phyloP scores from a whole-genome alignment of 2,329 filamentous ascomycete genomes.

The Xylaria sp. region DNA sequence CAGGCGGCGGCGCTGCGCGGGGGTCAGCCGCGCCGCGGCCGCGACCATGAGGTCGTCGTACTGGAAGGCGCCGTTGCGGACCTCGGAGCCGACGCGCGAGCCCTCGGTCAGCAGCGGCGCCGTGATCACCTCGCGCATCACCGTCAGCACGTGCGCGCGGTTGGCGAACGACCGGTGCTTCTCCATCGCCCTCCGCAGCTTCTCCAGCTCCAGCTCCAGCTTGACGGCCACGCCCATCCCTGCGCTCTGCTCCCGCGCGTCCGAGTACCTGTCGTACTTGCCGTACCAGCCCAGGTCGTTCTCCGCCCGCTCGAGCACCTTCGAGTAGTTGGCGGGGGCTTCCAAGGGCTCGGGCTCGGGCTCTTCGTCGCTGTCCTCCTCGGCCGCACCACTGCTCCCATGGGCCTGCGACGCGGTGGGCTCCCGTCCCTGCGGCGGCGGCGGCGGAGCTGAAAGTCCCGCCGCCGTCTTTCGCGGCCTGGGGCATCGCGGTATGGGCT shows the following conservation, averaged over 20 bases:
- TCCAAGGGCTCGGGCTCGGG: constrained; percentile 9
- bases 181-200: constrained; percentile 5
- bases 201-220: background rate
- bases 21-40: constrained; percentile 4
- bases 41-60: constrained; percentile 5
- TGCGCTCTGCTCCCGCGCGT: background rate
- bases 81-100: constrained; percentile 7
- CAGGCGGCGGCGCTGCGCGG: background rate
- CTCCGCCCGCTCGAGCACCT: constrained; percentile 3
- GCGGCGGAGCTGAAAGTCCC: too few species aligned
- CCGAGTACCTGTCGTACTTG: constrained; percentile 5
- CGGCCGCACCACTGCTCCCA: too few species aligned
- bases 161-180: constrained; percentile 4
- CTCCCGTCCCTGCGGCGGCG: too few species aligned
- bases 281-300: constrained; percentile 12
- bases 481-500: too few species aligned
- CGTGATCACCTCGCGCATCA: constrained; percentile 11
- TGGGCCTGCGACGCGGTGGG: too few species aligned
- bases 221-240: constrained; percentile 1
- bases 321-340: constrained; percentile 6
- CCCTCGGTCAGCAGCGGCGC: constrained; percentile 4
- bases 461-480: too few species aligned
- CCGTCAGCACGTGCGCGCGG: constrained; percentile 5
- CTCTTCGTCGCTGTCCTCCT: constrained; percentile 1
- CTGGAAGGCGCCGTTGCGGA: constrained; percentile 1